phyloP scores from a whole-genome alignment of 2,329 filamentous ascomycete species.

The Xylariaceae sp. region DNA sequence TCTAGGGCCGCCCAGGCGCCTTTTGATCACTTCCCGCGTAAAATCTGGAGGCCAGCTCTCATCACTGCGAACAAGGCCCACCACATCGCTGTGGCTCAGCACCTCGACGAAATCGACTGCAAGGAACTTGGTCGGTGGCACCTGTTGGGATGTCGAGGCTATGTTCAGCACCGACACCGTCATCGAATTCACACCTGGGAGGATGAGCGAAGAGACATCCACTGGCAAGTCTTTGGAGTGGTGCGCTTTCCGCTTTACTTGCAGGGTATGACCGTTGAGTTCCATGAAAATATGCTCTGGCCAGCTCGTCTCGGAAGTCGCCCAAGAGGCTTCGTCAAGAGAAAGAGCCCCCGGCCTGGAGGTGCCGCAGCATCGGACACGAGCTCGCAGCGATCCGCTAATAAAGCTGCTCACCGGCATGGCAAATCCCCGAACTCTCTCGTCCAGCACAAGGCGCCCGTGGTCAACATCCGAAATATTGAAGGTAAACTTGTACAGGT shows the following conservation, averaged over 20 bases:
- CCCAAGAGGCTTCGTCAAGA: constrained; percentile 49
- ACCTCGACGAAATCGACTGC: constrained; percentile 65
- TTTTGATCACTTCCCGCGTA: constrained; percentile 51
- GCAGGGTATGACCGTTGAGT: constrained; percentile 55
- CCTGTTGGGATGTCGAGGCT: constrained; percentile 10
- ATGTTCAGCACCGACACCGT: constrained; percentile 36
- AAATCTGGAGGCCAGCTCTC: constrained; percentile 35
- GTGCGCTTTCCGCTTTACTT: constrained; percentile 58
- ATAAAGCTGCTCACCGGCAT: constrained; percentile 32
- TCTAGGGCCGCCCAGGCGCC: constrained; percentile 28
- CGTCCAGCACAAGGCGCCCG: constrained; percentile 27
- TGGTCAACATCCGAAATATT: constrained; percentile 30
- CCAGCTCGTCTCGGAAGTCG: constrained; percentile 59
- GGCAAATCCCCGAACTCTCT: constrained; percentile 14
- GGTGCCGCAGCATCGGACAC: constrained; percentile 56
- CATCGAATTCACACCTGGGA: constrained; percentile 54
- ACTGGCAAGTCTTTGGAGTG: constrained; percentile 69
- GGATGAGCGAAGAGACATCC: constrained; percentile 59
- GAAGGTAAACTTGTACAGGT: constrained; percentile 40
- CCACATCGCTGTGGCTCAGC: constrained; percentile 35
- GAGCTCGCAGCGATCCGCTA: constrained; percentile 53
- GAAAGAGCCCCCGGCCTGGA: constrained; percentile 13
- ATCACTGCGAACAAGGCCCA: constrained; percentile 29
- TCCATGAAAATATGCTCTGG: constrained; percentile 61
- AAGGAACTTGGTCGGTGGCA: constrained; percentile 51